Percentiles rank a stretch among this genome's conserved stretches.
phyloP scores from a whole-genome alignment of 306 rosid genomes.

The Adenanthera pavonina region DNA sequence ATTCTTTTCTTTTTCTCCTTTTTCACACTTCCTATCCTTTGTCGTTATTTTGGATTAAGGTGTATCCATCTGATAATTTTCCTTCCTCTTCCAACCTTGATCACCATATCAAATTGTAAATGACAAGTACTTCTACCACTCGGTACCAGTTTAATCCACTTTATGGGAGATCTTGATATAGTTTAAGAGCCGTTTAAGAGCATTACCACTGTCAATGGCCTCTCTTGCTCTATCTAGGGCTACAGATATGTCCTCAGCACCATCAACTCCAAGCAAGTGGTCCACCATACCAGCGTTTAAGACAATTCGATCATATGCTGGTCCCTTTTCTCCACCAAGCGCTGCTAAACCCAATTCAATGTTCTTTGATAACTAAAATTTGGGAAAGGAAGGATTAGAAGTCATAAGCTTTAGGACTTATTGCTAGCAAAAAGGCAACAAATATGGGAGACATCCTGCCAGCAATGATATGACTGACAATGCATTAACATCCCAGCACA shows the following conservation, averaged over 20 bases:
- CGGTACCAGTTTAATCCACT: conserved; percentile 46
- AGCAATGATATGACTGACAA: conserved; percentile 17
- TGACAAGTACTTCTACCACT: conserved; percentile 8
- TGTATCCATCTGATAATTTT: conserved; percentile 6
- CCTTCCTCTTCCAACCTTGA: conserved; percentile 35
- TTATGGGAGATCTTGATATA: conserved; percentile 79
- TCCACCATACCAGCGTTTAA: conserved; percentile 93
- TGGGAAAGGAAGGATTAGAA: conserved; percentile 24
- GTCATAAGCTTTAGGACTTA: conserved; percentile 21
- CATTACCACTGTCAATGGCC: conserved; percentile 91
- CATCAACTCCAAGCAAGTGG: conserved; percentile 92
- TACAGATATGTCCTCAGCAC: conserved; percentile 73
- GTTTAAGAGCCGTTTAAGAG: conserved; percentile 74
- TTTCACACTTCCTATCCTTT: neutral
- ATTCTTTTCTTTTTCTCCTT: neutral
- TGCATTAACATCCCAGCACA: neutral
- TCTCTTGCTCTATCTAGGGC: conserved; percentile 93
- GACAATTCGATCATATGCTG: conserved; percentile 90
- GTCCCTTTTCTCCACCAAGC: conserved; percentile 82
- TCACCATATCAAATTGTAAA: neutral
- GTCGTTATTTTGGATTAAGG: neutral
- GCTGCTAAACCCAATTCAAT: conserved; percentile 90
- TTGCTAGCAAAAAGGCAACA: neutral
- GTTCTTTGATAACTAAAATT: conserved; percentile 75
- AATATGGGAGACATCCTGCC: conserved; percentile 19